Conservation (phyloP, 768 basidiomycete genomes). For the Tubosaeta brunneosetosa region DNA sequence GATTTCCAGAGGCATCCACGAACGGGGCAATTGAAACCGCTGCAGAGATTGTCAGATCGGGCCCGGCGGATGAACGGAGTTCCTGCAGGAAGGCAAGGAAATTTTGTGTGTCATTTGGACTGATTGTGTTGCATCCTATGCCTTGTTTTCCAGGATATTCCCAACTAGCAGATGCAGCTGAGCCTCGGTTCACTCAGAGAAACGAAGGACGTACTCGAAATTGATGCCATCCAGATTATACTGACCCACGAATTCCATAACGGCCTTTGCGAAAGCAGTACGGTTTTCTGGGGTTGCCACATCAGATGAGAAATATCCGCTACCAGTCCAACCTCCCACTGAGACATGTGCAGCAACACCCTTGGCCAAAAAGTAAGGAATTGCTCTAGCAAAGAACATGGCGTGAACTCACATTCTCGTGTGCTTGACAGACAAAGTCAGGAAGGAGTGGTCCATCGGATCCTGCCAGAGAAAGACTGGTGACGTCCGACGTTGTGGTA, state of each 20-base stretch:
- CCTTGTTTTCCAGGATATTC: slow-evolving; percentile 74
- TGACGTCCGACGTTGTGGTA: slow-evolving; percentile 30
- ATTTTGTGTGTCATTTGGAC: slow-evolving; percentile 60
- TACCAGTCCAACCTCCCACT: slow-evolving; percentile 71
- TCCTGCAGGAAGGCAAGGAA: slow-evolving; percentile 71
- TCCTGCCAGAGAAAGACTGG: slow-evolving; percentile 28
- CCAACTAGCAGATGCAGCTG: slow-evolving; percentile 53
- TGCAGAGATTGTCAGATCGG: slow-evolving; percentile 61
- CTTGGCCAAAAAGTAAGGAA: slow-evolving; percentile 30
- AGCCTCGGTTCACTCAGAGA: not conserved
- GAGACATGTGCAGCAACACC: slow-evolving; percentile 52
- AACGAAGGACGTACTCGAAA: slow-evolving; percentile 21
- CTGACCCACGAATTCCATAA: slow-evolving; percentile 42
- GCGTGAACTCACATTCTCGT: slow-evolving; percentile 28
- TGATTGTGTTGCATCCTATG: slow-evolving; percentile 63
- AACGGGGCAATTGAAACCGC: slow-evolving; percentile 69
- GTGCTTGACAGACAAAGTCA: slow-evolving; percentile 49
- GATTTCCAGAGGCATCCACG: slow-evolving; percentile 50
- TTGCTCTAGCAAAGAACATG: not conserved
- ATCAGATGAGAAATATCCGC: slow-evolving; percentile 55
- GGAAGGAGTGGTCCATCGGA: slow-evolving; percentile 51
- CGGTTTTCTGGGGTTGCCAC: slow-evolving; percentile 55
- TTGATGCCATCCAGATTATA: slow-evolving; percentile 56
- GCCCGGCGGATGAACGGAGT: slow-evolving; percentile 50
- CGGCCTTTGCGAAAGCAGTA: slow-evolving; percentile 59